These are phyloP conservation scores for Xylariaceae sp. DNA, from an alignment of 2,329 filamentous ascomycete species.

Conservation along the genomic window DNA sequence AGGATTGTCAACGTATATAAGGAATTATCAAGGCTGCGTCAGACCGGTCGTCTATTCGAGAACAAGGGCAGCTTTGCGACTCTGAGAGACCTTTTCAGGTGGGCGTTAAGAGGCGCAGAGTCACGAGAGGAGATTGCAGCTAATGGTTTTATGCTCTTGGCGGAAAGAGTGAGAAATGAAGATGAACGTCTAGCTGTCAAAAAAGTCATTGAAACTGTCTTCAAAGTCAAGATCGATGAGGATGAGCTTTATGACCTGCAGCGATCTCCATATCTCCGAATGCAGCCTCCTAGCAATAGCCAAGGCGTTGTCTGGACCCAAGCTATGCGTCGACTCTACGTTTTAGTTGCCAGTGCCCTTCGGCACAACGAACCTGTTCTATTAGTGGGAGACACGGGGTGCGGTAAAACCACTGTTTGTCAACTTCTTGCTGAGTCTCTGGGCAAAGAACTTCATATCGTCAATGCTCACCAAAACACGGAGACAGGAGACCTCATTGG, in stretches of 20 bases:
- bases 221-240: constrained; percentile 78
- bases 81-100: constrained; percentile 88
- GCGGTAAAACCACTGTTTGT: constrained; percentile 94
- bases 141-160: constrained; percentile 94
- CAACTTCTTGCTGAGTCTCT: constrained; percentile 84
- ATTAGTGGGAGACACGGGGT: constrained; percentile 92
- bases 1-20: constrained; percentile 92
- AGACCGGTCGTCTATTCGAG: constrained; percentile 88
- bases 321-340: constrained; percentile 86
- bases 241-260: constrained; percentile 63
- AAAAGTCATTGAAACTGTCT: constrained; percentile 78
- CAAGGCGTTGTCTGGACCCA: constrained; percentile 86
- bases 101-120: constrained; percentile 81
- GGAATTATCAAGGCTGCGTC: constrained; percentile 81
- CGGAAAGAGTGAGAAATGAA: constrained; percentile 85
- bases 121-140: constrained; percentile 81
- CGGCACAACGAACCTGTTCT: constrained; percentile 89
- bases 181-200: constrained; percentile 84
- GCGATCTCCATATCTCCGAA: constrained; percentile 50
- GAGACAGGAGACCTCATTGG: constrained; percentile 97
- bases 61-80: constrained; percentile 97
- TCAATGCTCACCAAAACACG: constrained; percentile 97
- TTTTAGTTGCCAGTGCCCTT: constrained; percentile 81
- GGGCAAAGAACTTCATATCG: constrained; percentile 70
- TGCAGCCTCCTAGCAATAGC: constrained; percentile 41